A percentile compares a stretch with the other conserved stretches of the same genome.
Evolutionary conservation across 2,329 filamentous ascomycete species (phyloP).

Genomic region (Pseudogymnoascus sp.): DNA sequence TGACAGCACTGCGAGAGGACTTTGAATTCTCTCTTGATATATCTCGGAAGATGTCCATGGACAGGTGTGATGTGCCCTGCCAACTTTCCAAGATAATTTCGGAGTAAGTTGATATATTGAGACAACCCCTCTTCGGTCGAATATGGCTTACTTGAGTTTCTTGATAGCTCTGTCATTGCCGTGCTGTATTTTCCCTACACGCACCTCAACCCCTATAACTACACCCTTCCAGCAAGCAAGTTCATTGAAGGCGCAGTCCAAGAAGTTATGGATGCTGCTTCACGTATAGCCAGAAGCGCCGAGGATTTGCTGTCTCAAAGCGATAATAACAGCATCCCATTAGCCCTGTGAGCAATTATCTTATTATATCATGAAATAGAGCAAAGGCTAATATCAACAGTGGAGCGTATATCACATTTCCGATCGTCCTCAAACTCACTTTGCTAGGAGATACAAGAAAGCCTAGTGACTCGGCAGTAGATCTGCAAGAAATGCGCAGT

Average conservation of each 20-base stretch:
- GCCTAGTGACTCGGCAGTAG: conserved; percentile 1
- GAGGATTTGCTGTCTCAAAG: neutral
- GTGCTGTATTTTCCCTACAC: conserved; percentile 5
- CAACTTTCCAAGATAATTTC: conserved; percentile 6
- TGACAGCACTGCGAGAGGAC: neutral
- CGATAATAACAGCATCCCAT: conserved; percentile 5
- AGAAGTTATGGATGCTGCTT: neutral
- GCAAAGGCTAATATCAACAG: neutral
- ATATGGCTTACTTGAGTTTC: neutral
- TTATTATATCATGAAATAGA: neutral
- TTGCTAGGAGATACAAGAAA: neutral
- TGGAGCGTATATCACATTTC: conserved; percentile 4
- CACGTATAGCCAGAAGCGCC: conserved; percentile 7
- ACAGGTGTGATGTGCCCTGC: conserved; percentile 5
- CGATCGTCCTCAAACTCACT: neutral
- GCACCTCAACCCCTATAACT: neutral
- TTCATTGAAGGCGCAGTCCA: conserved; percentile 3
- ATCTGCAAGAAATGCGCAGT: conserved; percentile 5
- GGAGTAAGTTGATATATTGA: neutral
- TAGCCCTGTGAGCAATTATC: conserved; percentile 6
- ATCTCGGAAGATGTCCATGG: neutral
- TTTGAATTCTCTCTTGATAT: conserved; percentile 5
- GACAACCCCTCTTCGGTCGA: neutral
- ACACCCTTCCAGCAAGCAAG: neutral
- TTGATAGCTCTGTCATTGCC: neutral